Evolutionary conservation across 345 rosid species (phyloP).

Genomic region (Corchorus olitorius): DNA sequence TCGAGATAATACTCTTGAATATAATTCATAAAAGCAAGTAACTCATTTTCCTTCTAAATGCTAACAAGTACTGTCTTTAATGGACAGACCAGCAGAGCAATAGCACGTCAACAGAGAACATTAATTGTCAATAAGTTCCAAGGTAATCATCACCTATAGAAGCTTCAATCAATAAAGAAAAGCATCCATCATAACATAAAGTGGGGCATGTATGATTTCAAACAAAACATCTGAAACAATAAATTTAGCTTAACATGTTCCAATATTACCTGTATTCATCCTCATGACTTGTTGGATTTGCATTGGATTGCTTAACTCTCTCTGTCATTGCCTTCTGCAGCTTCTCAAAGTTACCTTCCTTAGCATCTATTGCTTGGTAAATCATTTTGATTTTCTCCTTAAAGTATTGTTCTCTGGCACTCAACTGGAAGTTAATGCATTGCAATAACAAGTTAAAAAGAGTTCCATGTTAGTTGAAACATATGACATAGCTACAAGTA

Average conservation of each 20-base stretch:
- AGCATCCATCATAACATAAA: background rate
- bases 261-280: constrained; percentile 31
- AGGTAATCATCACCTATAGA: background rate
- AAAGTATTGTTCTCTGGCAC: constrained; percentile 43
- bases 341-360: constrained; percentile 46
- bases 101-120: background rate
- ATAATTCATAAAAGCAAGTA: background rate
- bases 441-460: background rate
- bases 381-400: constrained; percentile 40
- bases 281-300: constrained; percentile 19
- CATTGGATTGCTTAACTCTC: constrained; percentile 26
- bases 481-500: background rate
- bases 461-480: background rate
- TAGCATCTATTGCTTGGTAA: constrained; percentile 24
- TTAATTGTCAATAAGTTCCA: background rate
- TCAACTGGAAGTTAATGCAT: constrained; percentile 28
- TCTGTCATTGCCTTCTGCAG: constrained; percentile 33
- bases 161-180: background rate
- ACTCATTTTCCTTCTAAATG: background rate
- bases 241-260: background rate
- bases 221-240: background rate
- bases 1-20: background rate
- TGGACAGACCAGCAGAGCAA: background rate
- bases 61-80: background rate
- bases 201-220: background rate